Conservation (phyloP, 2,329 filamentous ascomycete genomes). For the Simplicillium aogashimaense region DNA sequence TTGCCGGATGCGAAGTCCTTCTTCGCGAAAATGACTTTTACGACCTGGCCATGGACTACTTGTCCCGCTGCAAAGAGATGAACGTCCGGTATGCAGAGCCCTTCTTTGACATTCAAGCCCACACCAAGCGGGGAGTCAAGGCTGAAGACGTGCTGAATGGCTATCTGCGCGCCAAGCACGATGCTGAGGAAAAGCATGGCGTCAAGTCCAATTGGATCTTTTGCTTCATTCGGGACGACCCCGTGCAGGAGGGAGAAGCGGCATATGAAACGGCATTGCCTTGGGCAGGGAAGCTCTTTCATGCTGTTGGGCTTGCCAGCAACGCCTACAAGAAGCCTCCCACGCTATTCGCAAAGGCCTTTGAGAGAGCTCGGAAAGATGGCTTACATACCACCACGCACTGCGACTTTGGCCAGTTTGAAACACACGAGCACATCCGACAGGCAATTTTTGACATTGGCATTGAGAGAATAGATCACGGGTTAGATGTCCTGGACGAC, state of each 20-base stretch:
- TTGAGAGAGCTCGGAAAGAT: conserved; percentile 22
- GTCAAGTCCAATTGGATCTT: conserved; percentile 57
- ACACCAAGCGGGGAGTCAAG: conserved; percentile 49
- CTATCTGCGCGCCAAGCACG: conserved; percentile 45
- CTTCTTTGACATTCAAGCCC: conserved; percentile 71
- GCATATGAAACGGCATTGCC: conserved; percentile 36
- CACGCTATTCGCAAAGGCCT: conserved; percentile 30
- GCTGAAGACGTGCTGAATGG: conserved; percentile 54
- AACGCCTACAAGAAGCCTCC: conserved; percentile 36
- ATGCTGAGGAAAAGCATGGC: conserved; percentile 50
- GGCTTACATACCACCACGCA: conserved; percentile 36
- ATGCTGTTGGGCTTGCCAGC: conserved; percentile 35
- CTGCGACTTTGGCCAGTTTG: conserved; percentile 40
- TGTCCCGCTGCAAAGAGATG: conserved; percentile 49
- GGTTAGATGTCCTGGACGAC: conserved; percentile 53
- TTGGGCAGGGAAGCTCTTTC: conserved; percentile 26
- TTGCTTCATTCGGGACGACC: conserved; percentile 61
- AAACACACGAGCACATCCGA: conserved; percentile 40
- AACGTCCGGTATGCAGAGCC: conserved; percentile 62
- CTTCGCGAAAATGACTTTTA: conserved; percentile 59
- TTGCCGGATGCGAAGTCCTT: conserved; percentile 66
- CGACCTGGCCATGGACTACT: conserved; percentile 60
- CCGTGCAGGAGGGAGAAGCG: conserved; percentile 59
- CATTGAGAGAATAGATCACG: conserved; percentile 62
- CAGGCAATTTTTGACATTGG: conserved; percentile 50